Evolutionary conservation across 1,139 yeast genomes (phyloP), one percentile per base, ranked within the genome.

Genomic region (Hemisphaericaspora subhashii): DNA sequence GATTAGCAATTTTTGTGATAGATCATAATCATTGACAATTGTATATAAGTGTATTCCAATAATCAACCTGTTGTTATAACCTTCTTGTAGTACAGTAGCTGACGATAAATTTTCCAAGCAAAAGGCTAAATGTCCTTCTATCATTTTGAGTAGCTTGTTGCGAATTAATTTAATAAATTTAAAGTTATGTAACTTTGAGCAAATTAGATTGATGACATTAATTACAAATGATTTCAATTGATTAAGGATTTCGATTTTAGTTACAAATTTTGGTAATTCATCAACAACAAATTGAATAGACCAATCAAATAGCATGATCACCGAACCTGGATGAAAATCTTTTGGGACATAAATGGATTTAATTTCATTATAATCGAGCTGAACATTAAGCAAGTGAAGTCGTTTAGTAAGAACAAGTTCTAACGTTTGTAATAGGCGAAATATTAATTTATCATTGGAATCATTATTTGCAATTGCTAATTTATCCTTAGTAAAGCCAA

Each of bases 21-120:
- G 47, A 29, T 67, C 76, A 40, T 55, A 58, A 44, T 69, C 74
- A 43, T 66, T 64, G 16, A 71, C 41, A 4, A 70, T 59, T 4
- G 71, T 54, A 40, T 60, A 66, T 12, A 68, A 51, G 39, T 70
- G 72, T 3, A 61, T 55, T 0, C 54, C 36, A 12, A 46, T 36
- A n/a, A 48, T 36, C n/a, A 56, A 32, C 17, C 35, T 43, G 13
- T 37, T 33, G 15, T 25, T 26, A 15, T 18, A 38, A 13, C 15
- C 17, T 1, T 32, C 32, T 12, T 29, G 18, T 5, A 15, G 13
- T 4, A 3, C 5, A 22, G 34, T 37, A 5, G 32, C 20, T 8
- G 36, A 38, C 11, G 37, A 26, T 23, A 34, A 11, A 23, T 44
- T 28, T 13, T 36, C 31, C 17, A 57, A 38, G 25, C 54, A 43